Conservation (phyloP, 768 basidiomycete species). For the Boletus patriciae region DNA sequence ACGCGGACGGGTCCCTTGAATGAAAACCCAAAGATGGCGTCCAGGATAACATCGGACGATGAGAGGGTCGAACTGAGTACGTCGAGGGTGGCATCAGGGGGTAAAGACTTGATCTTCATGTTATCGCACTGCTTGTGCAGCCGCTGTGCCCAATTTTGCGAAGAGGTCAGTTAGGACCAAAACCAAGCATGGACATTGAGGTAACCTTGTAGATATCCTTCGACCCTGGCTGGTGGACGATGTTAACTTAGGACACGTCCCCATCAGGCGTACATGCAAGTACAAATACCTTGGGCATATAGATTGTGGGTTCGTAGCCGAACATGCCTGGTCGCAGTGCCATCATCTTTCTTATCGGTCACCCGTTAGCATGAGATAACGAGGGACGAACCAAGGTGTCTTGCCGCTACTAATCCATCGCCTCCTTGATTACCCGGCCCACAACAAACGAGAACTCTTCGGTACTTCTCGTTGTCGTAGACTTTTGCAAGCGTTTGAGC, state of each 20-base stretch:
- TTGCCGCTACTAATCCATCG: slow-evolving; percentile 94
- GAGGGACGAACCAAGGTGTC: slow-evolving; percentile 72
- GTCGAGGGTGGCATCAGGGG: slow-evolving; percentile 46
- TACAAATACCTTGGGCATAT: slow-evolving; percentile 81
- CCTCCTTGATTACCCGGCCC: slow-evolving; percentile 98
- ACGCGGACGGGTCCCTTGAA: slow-evolving; percentile 88
- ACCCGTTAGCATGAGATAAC: not conserved
- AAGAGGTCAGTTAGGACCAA: not conserved
- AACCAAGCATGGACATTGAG: not conserved
- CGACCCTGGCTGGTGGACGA: slow-evolving; percentile 65
- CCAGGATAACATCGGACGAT: slow-evolving; percentile 79
- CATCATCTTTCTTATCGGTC: not conserved
- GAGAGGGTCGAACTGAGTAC: slow-evolving; percentile 50
- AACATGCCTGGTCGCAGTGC: slow-evolving; percentile 67
- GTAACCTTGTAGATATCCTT: slow-evolving; percentile 89
- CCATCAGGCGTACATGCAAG: not conserved
- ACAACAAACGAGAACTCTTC: slow-evolving; percentile 88
- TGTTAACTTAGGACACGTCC: not conserved
- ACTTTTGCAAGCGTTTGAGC: slow-evolving; percentile 84
- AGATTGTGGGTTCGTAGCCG: slow-evolving; percentile 85
- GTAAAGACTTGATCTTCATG: slow-evolving; percentile 76
- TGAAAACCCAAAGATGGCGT: slow-evolving; percentile 98
- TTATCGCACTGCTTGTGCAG: slow-evolving; percentile 86
- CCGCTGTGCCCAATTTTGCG: slow-evolving; percentile 44
- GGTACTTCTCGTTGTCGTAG: slow-evolving; percentile 66